A percentile compares a stretch with the other conserved stretches of the same genome.
Evolutionary conservation across 345 rosid species (phyloP).

Genomic region (Eucalyptus pauciflora): DNA sequence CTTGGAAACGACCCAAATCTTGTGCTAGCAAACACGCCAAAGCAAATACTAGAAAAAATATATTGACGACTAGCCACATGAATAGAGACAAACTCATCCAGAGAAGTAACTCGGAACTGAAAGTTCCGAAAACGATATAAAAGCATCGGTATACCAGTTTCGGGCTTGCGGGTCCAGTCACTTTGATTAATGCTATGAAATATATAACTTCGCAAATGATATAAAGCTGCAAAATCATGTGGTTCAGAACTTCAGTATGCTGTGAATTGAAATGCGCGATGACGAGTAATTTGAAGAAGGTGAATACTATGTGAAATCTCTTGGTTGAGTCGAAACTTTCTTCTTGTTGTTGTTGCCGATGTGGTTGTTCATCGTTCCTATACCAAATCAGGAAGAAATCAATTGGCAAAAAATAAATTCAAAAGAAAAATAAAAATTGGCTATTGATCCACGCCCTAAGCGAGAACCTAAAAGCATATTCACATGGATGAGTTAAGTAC

Average conservation of each 20-base stretch:
- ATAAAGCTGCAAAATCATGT: too few species aligned
- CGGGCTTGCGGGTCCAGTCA: accelerated
- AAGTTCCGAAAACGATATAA: accelerated
- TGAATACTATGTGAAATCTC: accelerated
- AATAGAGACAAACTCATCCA: accelerated
- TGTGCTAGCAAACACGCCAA: accelerated
- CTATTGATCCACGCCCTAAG: not conserved
- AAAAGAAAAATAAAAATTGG: too few species aligned
- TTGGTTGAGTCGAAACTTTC: not conserved
- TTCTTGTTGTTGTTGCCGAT: accelerated
- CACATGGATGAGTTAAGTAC: too few species aligned
- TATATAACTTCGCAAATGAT: not conserved
- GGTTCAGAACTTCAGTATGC: accelerated
- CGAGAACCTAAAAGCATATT: not conserved
- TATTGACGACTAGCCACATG: accelerated
- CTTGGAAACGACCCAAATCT: accelerated
- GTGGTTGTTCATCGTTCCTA: accelerated
- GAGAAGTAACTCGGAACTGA: accelerated
- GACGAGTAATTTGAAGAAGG: accelerated
- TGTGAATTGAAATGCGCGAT: accelerated
- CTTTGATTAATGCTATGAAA: too few species aligned
- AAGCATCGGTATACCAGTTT: accelerated
- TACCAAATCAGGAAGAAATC: not conserved
- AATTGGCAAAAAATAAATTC: too few species aligned
- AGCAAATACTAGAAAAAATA: not conserved